These are phyloP conservation scores for Colletotrichum lindemuthianum DNA, from an alignment of 2,329 filamentous ascomycete species.

Conservation along the genomic window DNA sequence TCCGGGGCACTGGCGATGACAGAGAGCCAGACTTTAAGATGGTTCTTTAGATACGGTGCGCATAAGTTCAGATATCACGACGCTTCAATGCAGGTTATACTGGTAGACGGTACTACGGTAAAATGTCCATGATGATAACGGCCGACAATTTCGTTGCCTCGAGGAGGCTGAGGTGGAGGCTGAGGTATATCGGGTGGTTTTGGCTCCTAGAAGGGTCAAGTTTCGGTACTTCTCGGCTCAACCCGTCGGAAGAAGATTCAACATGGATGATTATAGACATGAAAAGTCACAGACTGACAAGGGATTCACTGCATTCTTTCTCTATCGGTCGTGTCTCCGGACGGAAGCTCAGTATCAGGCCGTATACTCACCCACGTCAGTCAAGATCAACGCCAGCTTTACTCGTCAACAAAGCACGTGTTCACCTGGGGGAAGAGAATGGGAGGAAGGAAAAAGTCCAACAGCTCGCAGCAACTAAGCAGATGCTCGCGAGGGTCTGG, in stretches of 20 bases:
- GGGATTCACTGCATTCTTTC: neutral
- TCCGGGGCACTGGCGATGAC: constrained; percentile 68
- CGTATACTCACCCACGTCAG: neutral
- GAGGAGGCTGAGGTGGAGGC: too few species aligned
- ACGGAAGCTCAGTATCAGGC: too few species aligned
- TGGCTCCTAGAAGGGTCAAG: neutral
- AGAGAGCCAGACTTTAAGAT: constrained; percentile 70
- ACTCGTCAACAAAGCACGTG: neutral
- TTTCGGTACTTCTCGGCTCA: neutral
- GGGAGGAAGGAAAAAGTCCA: too few species aligned
- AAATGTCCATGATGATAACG: neutral
- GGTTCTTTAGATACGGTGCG: constrained; percentile 56
- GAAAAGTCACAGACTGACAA: neutral
- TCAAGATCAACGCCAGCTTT: neutral
- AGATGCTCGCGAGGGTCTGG: neutral
- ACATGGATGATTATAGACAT: neutral
- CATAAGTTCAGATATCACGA: neutral
- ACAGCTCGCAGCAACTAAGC: neutral
- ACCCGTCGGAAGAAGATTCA: neutral
- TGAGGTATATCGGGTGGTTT: neutral
- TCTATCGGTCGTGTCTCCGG: neutral
- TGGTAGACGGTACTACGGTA: neutral
- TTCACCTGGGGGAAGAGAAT: too few species aligned
- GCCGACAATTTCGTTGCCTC: neutral
- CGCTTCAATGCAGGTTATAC: too few species aligned